Percentiles rank a stretch among this genome's conserved stretches.
Conservation (phyloP, 2,329 filamentous ascomycete genomes). For the Paracorniculantispora psalliotae region DNA sequence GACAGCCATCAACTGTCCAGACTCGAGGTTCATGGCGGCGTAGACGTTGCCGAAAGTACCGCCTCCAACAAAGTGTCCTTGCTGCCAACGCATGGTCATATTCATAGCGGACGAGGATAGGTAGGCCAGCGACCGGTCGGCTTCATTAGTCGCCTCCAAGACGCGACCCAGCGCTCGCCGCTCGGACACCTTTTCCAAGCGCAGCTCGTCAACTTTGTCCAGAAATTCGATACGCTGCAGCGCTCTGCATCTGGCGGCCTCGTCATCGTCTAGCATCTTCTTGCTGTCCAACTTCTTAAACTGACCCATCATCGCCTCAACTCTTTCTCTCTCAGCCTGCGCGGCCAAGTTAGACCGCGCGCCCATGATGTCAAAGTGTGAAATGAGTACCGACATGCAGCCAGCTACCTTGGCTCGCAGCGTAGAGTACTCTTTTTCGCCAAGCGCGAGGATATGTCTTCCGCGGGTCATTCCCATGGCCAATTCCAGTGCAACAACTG, state of each 20-base stretch:
- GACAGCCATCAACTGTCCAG: constrained; percentile 93
- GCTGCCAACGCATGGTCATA: constrained; percentile 94
- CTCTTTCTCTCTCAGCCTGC: constrained; percentile 84
- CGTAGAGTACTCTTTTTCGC: constrained; percentile 78
- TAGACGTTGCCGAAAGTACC: constrained; percentile 98
- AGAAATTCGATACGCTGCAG: constrained; percentile 72
- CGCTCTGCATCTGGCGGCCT: constrained; percentile 69
- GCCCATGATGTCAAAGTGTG: constrained; percentile 98
- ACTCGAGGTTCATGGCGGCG: constrained; percentile 93
- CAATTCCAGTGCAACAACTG: constrained; percentile 90
- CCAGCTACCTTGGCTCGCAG: constrained; percentile 86
- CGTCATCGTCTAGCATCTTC: constrained; percentile 70
- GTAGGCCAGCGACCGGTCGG: constrained; percentile 89
- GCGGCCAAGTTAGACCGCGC: constrained; percentile 89
- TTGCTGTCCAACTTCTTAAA: constrained; percentile 75
- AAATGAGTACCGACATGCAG: constrained; percentile 96
- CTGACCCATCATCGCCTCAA: constrained; percentile 74
- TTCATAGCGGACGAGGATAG: constrained; percentile 93
- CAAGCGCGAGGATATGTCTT: constrained; percentile 85
- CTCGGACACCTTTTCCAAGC: constrained; percentile 77
- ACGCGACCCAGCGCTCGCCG: constrained; percentile 85
- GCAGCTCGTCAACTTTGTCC: constrained; percentile 67
- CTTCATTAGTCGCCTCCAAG: constrained; percentile 90
- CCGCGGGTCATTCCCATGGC: constrained; percentile 96
- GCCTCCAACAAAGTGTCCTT: constrained; percentile 95